Evolutionary conservation across 805 yeast genomes (phyloP).

Genomic region (Yarrowia sp.): DNA sequence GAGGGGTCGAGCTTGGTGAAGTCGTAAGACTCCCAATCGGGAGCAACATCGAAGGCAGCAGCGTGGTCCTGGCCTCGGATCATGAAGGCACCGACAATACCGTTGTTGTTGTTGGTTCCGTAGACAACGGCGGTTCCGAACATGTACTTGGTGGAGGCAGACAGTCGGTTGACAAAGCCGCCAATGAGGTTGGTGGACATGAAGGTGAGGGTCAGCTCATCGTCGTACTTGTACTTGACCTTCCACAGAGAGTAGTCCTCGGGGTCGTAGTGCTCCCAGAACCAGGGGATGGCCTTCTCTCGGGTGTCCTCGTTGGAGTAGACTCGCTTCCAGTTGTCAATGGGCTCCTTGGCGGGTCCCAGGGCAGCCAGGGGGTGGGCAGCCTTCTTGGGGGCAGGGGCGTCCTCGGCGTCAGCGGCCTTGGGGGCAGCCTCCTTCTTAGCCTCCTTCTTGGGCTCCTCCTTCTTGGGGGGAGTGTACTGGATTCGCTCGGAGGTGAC

Average conservation of each 20-base stretch:
- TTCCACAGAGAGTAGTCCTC: constrained; percentile 94
- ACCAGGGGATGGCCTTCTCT: constrained; percentile 92
- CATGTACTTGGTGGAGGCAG: constrained; percentile 90
- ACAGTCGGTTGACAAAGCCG: constrained; percentile 95
- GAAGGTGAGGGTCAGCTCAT: constrained; percentile 94
- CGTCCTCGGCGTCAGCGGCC: constrained; percentile 50
- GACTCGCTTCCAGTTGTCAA: constrained; percentile 95
- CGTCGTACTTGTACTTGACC: constrained; percentile 97
- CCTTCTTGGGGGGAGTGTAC: constrained; percentile 76
- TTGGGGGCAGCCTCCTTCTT: constrained; percentile 52
- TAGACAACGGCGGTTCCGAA: constrained; percentile 93
- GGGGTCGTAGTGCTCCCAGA: constrained; percentile 94
- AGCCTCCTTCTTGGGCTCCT: constrained; percentile 61
- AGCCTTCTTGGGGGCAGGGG: constrained; percentile 70
- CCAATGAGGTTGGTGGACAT: constrained; percentile 98
- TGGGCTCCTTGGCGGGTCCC: constrained; percentile 69
- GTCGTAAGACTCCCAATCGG: constrained; percentile 96
- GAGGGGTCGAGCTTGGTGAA: constrained; percentile 84
- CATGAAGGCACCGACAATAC: constrained; percentile 92
- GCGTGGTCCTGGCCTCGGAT: constrained; percentile 90
- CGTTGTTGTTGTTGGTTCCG: constrained; percentile 98
- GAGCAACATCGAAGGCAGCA: constrained; percentile 98
- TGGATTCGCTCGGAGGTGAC: constrained; percentile 72
- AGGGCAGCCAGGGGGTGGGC: constrained; percentile 91
- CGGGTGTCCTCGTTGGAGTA: constrained; percentile 98